These are phyloP conservation scores for Solanum ossicruentum DNA, from an alignment of 257 asterid species.

Conservation along the genomic window DNA sequence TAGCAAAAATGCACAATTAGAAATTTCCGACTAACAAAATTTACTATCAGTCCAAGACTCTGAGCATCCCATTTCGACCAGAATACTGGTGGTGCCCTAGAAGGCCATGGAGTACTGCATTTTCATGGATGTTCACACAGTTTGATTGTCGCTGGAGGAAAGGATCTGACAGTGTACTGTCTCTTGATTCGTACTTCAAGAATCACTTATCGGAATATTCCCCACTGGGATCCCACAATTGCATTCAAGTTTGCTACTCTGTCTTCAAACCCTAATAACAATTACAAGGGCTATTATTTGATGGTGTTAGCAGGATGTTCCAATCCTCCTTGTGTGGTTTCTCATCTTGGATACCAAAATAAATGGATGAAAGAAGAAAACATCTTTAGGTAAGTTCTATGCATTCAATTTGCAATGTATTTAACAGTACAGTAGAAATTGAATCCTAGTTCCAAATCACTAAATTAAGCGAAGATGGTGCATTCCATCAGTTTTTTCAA, in stretches of 20 bases:
- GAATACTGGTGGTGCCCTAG: not conserved
- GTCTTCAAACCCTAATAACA: not conserved
- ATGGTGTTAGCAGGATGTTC: not conserved
- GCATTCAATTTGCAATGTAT: conserved; percentile 4
- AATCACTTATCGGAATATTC: not conserved
- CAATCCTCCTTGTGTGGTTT: not conserved
- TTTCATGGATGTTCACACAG: conserved; percentile 9
- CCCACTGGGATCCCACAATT: conserved; percentile 1
- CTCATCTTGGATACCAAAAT: not conserved
- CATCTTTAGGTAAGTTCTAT: not conserved
- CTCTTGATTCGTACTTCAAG: not conserved
- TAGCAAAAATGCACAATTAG: too few relatives aligned
- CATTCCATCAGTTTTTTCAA: not conserved
- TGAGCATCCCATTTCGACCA: not conserved
- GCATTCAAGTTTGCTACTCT: conserved; percentile 8
- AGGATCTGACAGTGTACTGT: not conserved
- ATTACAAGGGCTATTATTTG: too few relatives aligned
- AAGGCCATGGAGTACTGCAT: not conserved
- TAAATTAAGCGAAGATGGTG: not conserved
- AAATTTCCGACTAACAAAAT: too few relatives aligned
- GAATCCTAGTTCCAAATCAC: conserved; percentile 2
- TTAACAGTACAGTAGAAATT: not conserved
- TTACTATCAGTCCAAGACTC: too few relatives aligned
- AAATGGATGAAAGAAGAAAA: not conserved
- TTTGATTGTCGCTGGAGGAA: not conserved